phyloP scores from a whole-genome alignment of 208 protist genomes.

The Histomonas meleagridis region DNA sequence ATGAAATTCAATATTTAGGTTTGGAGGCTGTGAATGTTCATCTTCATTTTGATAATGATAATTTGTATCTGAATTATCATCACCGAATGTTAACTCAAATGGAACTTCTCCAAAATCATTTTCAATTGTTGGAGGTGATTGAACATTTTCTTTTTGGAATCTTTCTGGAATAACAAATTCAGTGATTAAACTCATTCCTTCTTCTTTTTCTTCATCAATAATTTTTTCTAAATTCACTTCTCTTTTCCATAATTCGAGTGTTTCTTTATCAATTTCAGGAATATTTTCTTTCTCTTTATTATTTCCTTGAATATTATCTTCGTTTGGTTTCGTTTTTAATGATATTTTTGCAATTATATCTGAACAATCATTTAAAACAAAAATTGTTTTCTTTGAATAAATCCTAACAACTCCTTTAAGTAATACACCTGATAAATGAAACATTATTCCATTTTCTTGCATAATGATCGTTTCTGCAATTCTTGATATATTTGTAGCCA shows the following conservation, averaged over 20 bases:
- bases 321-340: neutral
- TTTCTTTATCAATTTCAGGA: neutral
- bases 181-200: neutral
- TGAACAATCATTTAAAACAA: neutral
- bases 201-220: neutral
- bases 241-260: neutral
- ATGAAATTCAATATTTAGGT: neutral
- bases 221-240: neutral
- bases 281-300: neutral
- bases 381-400: neutral
- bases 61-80: neutral
- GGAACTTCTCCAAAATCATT: neutral
- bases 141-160: neutral
- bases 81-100: neutral
- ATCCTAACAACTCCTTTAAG: neutral
- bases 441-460: neutral
- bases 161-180: neutral
- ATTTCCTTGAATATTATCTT: neutral
- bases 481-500: neutral
- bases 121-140: neutral
- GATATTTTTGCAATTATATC: neutral
- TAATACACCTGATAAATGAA: neutral
- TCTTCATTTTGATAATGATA: neutral
- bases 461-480: neutral
- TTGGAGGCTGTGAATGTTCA: neutral